Percentiles rank a stretch among this genome's conserved stretches.
Conservation (phyloP, 169 alveolate species). For the Plasmodium vivax region DNA sequence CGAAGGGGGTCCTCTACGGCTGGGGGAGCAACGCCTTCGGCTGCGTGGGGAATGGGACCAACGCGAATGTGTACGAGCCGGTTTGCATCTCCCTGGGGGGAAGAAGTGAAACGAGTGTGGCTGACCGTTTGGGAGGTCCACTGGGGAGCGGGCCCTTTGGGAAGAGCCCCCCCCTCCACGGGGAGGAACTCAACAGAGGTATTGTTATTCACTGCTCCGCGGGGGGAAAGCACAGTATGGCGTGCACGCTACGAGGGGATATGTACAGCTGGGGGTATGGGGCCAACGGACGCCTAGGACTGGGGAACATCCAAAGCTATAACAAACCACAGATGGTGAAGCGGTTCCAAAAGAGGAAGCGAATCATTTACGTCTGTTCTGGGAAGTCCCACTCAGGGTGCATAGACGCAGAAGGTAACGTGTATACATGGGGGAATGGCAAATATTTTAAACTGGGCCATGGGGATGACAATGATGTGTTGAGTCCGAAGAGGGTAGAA, state of each 20-base stretch:
- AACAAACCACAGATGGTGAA: conserved; percentile 77
- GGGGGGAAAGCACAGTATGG: conserved; percentile 82
- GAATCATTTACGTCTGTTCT: conserved; percentile 82
- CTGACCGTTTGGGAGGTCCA: not conserved
- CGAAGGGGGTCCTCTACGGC: conserved; percentile 80
- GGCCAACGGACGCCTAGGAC: conserved; percentile 89
- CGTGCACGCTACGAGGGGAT: conserved; percentile 73
- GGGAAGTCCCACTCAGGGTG: conserved; percentile 92
- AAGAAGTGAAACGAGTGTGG: not conserved
- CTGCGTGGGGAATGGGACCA: conserved; percentile 87
- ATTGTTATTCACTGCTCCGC: conserved; percentile 79
- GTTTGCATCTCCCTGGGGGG: conserved; percentile 53
- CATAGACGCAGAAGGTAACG: conserved; percentile 85
- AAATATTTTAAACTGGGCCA: conserved; percentile 89
- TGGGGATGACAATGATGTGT: conserved; percentile 46
- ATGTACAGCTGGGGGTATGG: conserved; percentile 87
- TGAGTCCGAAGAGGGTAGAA: not conserved
- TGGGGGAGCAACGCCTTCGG: conserved; percentile 89
- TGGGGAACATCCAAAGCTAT: conserved; percentile 81
- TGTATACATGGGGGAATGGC: conserved; percentile 91
- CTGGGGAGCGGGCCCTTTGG: not conserved
- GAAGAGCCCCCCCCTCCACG: too few relatives aligned
- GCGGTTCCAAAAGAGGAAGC: conserved; percentile 43
- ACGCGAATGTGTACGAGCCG: conserved; percentile 78
- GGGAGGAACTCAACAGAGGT: not conserved